Percentiles rank a stretch among this genome's conserved stretches.
Evolutionary conservation across 805 yeast species (phyloP).

Genomic region (Saccharomyces mikatae): DNA sequence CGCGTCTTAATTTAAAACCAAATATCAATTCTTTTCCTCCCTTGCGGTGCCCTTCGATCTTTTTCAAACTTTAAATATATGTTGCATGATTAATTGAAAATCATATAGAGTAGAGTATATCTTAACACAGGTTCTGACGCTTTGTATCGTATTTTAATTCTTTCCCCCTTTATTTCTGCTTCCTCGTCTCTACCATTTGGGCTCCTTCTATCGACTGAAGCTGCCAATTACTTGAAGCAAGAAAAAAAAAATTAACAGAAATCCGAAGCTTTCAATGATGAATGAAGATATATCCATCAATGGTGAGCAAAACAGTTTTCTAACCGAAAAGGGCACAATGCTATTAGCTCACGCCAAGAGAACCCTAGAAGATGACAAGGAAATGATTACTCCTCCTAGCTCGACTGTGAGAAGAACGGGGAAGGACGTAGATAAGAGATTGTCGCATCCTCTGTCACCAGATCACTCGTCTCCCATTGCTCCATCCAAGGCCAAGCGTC

Average conservation of each 20-base stretch:
- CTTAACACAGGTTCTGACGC: background rate
- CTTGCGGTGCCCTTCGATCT: background rate
- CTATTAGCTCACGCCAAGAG: background rate
- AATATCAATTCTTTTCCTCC: background rate
- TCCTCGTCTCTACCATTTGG: background rate
- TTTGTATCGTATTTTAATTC: background rate
- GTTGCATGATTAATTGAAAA: background rate
- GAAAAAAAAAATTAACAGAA: background rate
- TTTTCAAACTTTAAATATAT: background rate
- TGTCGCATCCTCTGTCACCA: constrained; percentile 24
- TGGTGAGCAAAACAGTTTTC: background rate
- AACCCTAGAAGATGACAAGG: constrained; percentile 2
- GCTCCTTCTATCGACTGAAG: background rate
- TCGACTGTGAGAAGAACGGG: constrained; percentile 16
- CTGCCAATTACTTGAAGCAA: background rate
- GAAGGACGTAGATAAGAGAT: constrained; percentile 1
- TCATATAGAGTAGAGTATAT: background rate
- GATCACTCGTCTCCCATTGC: constrained; percentile 29
- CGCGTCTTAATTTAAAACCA: background rate
- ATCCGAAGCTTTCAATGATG: background rate
- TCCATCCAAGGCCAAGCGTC: constrained; percentile 22
- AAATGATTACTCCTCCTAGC: constrained; percentile 25
- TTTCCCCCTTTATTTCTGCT: background rate
- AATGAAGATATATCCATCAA: background rate
- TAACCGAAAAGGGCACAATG: background rate